Base-by-base conservation (phyloP, 2,329 filamentous ascomycete genomes). In the Aphanoascus verrucosus region DNA sequence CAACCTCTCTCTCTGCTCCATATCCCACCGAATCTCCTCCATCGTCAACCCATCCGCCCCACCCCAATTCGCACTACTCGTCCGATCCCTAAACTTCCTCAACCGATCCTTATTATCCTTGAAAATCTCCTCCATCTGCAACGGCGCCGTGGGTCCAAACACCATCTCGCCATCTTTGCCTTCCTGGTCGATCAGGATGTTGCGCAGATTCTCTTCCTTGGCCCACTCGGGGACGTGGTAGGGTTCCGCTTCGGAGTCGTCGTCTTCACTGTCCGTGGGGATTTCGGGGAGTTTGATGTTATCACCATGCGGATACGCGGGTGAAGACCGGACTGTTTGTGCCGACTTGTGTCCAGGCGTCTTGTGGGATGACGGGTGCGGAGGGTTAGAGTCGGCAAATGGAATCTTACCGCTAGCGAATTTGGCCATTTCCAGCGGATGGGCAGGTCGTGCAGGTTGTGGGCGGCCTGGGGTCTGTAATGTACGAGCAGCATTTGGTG, bases 111-210 rank as follows among this genome's bases (percentile, higher is more conserved):
- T 89, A 69, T 86, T 90, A 68, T 89, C 88, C 69, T 79, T 85
- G 71, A 98, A 98, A 32, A 96, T 89, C 66, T 97, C 90, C 64
- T 98, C 94, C 84, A 98, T 93, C 64, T 88, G 88, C 59, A 98
- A 76, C 11, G 89, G 87, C 9, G 80, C 84, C 20, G 94, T 88
- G 0, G 88, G 86, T 0, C 93, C 93, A 64, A 98, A 98, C 51
- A 98, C 86, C 0, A 89, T 88, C 63, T 98, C 89, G 60, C 93
- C 66, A 51, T 69, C 69, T 59, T 67, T 78, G 8, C 82, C 80
- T 68, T 98, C 90, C 67, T 98, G 94, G 48, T 82, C 77, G 55
- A 84, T 79, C 23, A 98, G 79, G 53, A 88, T 80, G 51, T 80
- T 76, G 15, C 84, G 81, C 44, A 98, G 79, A 58, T 88, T 85